phyloP scores from a whole-genome alignment of 306 rosid species.

The Acmispon strigosus region DNA sequence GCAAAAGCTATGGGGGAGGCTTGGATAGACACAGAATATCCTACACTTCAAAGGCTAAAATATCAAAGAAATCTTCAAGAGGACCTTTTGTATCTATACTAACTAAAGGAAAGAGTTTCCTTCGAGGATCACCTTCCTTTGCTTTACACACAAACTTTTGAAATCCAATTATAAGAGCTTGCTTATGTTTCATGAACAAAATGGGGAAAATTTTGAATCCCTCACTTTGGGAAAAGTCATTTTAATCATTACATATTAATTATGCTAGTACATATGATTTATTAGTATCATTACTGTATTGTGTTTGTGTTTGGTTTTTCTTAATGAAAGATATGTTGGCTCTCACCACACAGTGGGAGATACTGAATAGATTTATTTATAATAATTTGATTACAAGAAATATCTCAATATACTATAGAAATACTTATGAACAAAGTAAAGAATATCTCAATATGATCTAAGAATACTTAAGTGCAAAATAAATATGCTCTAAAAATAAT shows the following conservation, averaged over 20 bases:
- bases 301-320: not conserved
- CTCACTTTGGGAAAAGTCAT: not conserved
- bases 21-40: constrained; percentile 39
- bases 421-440: no score
- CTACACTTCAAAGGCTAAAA: constrained; percentile 41
- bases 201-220: not conserved
- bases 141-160: constrained; percentile 21
- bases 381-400: no score
- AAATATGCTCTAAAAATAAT: no score
- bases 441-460: no score
- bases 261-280: not conserved
- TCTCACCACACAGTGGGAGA: no score
- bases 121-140: constrained; percentile 28
- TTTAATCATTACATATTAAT: not conserved
- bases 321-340: no score
- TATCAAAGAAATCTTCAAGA: constrained; percentile 67
- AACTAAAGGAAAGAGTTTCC: constrained; percentile 20
- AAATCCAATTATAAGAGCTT: not conserved
- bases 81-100: constrained; percentile 24
- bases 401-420: no score
- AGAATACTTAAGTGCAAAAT: no score
- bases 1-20: constrained; percentile 60
- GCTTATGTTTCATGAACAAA: constrained; percentile 10
- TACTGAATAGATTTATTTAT: no score
- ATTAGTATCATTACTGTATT: not conserved